Conservation (phyloP, 805 yeast species). For the Candida ortonii region DNA sequence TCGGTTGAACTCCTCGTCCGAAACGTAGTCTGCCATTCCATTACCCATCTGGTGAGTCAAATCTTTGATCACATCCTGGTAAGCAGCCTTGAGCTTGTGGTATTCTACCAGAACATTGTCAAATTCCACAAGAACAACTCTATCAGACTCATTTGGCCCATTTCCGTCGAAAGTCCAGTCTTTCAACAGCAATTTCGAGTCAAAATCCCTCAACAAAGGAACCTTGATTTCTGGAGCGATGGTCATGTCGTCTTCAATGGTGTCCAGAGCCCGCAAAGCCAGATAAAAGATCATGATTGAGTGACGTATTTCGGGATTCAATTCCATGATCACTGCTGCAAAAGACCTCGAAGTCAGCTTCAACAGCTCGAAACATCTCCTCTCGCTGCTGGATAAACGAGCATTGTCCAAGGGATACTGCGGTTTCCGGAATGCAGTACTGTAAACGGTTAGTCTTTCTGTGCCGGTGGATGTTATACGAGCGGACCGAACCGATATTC, state of each 20-base stretch:
- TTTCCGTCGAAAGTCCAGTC: constrained; percentile 83
- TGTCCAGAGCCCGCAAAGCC: constrained; percentile 86
- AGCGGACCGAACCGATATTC: too few species aligned
- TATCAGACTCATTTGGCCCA: constrained; percentile 76
- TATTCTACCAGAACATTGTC: constrained; percentile 65
- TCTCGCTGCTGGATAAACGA: constrained; percentile 42
- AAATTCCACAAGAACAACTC: constrained; percentile 78
- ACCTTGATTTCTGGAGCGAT: constrained; percentile 68
- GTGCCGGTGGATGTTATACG: too few species aligned
- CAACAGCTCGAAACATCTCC: constrained; percentile 66
- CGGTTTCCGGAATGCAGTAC: constrained; percentile 50
- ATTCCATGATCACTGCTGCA: constrained; percentile 87
- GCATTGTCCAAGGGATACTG: constrained; percentile 46
- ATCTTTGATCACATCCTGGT: constrained; percentile 74
- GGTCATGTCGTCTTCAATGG: constrained; percentile 95
- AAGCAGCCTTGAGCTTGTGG: constrained; percentile 67
- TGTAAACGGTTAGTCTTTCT: constrained; percentile 12
- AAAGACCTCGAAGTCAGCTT: constrained; percentile 81
- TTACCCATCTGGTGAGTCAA: constrained; percentile 88
- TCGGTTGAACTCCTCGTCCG: constrained; percentile 71
- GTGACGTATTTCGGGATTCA: constrained; percentile 84
- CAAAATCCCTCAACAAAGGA: constrained; percentile 68
- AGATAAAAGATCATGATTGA: constrained; percentile 83
- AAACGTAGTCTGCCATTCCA: constrained; percentile 94
- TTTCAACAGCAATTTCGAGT: constrained; percentile 54